Conservation (phyloP, 176 grass and related monocot species). For the Avena sativa region DNA sequence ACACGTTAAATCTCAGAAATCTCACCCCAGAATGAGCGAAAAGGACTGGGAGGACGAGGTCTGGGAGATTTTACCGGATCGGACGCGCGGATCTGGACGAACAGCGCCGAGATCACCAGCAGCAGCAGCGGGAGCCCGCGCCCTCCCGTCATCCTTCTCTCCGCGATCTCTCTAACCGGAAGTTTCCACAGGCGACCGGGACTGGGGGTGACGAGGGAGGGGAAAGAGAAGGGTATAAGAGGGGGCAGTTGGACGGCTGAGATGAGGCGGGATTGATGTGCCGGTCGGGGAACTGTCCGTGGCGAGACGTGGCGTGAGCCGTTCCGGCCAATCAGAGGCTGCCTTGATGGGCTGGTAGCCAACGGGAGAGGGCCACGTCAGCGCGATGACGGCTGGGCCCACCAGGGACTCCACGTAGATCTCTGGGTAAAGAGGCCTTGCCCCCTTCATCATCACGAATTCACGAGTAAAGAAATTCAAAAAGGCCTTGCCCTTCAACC, state of each 20-base stretch:
- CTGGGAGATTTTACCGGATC: slow-evolving; percentile 68
- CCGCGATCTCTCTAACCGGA: slow-evolving; percentile 30
- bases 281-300: not conserved
- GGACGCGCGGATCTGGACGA: slow-evolving; percentile 80
- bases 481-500: too few relatives aligned
- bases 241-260: not conserved
- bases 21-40: not conserved
- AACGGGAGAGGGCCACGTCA: slow-evolving; percentile 20
- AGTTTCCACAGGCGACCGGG: not conserved
- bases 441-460: not conserved
- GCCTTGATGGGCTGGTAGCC: slow-evolving; percentile 1
- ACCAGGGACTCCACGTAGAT: not conserved
- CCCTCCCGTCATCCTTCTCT: slow-evolving; percentile 47
- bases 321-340: slow-evolving; percentile 47
- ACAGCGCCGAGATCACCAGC: slow-evolving; percentile 54
- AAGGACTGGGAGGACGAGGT: not conserved
- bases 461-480: too few relatives aligned
- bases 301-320: slow-evolving; percentile 40
- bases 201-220: not conserved
- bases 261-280: not conserved
- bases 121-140: slow-evolving; percentile 55
- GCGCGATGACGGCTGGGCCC: not conserved
- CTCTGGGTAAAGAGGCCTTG: not conserved
- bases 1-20: slow-evolving; percentile 25
- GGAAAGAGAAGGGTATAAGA: not conserved